Base-by-base conservation (phyloP, 108 stramenopile species). In the Conticribra guillardii region DNA sequence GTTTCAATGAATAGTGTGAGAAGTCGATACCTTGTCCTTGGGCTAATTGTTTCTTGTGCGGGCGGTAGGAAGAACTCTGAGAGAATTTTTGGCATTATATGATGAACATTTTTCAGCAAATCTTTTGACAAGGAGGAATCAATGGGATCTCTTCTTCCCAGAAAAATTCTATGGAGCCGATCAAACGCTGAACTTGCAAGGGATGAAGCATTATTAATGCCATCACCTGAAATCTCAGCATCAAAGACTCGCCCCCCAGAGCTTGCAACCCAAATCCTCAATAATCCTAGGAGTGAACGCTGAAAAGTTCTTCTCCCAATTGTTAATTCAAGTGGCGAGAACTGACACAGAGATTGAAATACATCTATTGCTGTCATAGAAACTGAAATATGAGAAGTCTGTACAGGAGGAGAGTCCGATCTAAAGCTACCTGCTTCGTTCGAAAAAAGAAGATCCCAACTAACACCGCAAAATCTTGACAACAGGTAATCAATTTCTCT, bases 1-100 rank as follows among this genome's bases (percentile, higher is more conserved):
- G 64, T 29, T 47, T 67, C 59, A 30, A 79, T 67, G 41, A 79
- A 79, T 46, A 32, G 28, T 16, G 69, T 52, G 28, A 79, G 65
- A 54, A 79, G 78, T 18, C 44, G 64, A 49, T 79, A 79, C 45
- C 78, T 71, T 11, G 45, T 22, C 24, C 53, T 58, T 4, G 75
- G 66, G 47, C 26, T 59, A 14, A 62, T 46, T 4, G 34, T 46
- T 22, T 65, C 45, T 60, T 71, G 54, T 9, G 33, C 23, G 14
- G 71, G 33, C 22, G 76, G 76, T 29, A 79, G 78, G 32, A 79
- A 71, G 21, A 71, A 79, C 34, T 79, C 78, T 58, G 47, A 57
- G 32, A 79, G 54, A 41, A 79, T 54, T 31, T 53, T 60, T 9
- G 69, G 18, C 64, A 65, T 60, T 32, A 71, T 59, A 34, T 31